Evolutionary conservation across 306 rosid species (phyloP).

Genomic region (Lathyrus oleraceus): DNA sequence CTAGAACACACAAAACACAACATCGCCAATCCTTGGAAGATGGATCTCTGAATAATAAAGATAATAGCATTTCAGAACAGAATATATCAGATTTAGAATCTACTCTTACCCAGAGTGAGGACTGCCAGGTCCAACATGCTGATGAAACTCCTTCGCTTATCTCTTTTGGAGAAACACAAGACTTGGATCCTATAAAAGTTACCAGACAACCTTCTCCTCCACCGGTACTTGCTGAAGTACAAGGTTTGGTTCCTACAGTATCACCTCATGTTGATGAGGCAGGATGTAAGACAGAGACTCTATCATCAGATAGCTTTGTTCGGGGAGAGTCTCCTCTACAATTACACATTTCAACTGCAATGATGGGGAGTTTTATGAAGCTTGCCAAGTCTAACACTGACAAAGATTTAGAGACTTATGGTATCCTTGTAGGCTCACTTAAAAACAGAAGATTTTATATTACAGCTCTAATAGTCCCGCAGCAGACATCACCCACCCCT

Average conservation of each 20-base stretch:
- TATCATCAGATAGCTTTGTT: constrained; percentile 50
- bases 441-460: constrained; percentile 82
- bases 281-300: constrained; percentile 49
- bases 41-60: constrained; percentile 45
- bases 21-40: constrained; percentile 54
- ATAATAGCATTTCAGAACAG: constrained; percentile 43
- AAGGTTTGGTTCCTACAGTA: constrained; percentile 70
- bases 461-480: constrained; percentile 89
- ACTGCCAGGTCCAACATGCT: constrained; percentile 38
- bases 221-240: constrained; percentile 92
- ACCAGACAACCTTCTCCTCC: constrained; percentile 89
- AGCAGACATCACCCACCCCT: too few relatives aligned
- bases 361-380: constrained; percentile 93
- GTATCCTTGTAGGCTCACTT: constrained; percentile 88
- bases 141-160: constrained; percentile 67
- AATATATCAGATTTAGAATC: constrained; percentile 50
- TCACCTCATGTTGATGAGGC: constrained; percentile 57
- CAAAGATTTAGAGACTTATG: constrained; percentile 89
- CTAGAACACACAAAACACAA: too few relatives aligned
- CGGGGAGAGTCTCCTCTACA: constrained; percentile 74
- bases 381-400: constrained; percentile 86
- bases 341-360: constrained; percentile 75
- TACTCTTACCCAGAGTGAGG: constrained; percentile 47
- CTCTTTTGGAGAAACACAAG: constrained; percentile 64
- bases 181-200: constrained; percentile 52